Evolutionary conservation across 768 basidiomycete genomes (phyloP), one percentile per base, ranked within the genome.

Genomic region (Amanita thiersii): DNA sequence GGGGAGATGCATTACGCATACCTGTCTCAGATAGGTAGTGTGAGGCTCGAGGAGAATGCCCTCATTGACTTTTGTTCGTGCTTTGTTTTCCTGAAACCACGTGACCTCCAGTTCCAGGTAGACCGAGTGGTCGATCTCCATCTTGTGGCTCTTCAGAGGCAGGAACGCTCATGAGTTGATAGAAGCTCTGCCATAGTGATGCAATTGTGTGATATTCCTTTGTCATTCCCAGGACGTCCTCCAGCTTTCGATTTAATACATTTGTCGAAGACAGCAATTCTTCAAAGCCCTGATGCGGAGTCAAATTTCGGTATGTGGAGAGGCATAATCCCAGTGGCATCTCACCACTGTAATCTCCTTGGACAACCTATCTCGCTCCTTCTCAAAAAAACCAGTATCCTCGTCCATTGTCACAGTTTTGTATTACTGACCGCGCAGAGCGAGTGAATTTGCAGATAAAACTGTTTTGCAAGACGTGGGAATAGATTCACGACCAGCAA

Each of bases 151-250:
- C 62, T 32, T 52, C 57, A n/a, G 61, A 58, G 14, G 72, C 70
- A 4, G 42, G 35, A 32, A 61, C 68, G 18, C 71, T 72, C 85
- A 89, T 89, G 49, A 90, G 66, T 44, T 80, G 65, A 51, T 87
- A 80, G 50, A 89, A 90, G 51, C 73, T 77, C 45, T 79, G 72
- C 89, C 90, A 93, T 37, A 96, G 66, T 2, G 76, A 69, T 2
- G 91, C 87, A 30, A 93, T 88, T 2, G 85, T 91, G 38, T 84
- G 77, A 57, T 94, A 92, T 67, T 93, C 92, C 44, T 79, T 81
- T 4, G 92, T 91, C 77, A 94, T 93, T 7, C 87, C 87, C 18
- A 84, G 65, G 2, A 92, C 89, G 56, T 96, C 90, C 60, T 97
- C 92, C 12, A 94, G 72, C 55, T 90, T 92, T 47, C 91, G 78